Evolutionary conservation across 2,329 filamentous ascomycete genomes (phyloP).

Genomic region (Curvularia verruculosa): DNA sequence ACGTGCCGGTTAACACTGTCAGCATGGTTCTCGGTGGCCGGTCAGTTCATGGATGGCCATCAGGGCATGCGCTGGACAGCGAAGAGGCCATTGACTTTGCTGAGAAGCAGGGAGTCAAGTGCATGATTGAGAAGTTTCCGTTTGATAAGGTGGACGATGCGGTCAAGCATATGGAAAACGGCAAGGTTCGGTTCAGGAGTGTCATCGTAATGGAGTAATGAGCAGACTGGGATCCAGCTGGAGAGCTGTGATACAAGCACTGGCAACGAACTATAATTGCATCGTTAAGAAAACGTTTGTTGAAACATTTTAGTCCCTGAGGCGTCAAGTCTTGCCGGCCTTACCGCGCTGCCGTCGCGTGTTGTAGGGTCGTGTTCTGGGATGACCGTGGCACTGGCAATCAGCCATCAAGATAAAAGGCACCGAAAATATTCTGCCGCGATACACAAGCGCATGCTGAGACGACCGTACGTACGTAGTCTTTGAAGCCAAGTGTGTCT

Average conservation of each 20-base stretch:
- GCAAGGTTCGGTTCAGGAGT: conserved; percentile 58
- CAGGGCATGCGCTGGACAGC: conserved; percentile 58
- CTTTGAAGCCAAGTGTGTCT: conserved; percentile 3
- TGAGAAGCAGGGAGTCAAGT: conserved; percentile 55
- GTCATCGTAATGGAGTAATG: conserved; percentile 59
- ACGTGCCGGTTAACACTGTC: conserved; percentile 53
- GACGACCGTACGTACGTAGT: not conserved
- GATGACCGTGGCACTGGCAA: conserved; percentile 5
- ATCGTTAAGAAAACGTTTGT: conserved; percentile 8
- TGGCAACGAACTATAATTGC: conserved; percentile 4
- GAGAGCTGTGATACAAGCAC: not conserved
- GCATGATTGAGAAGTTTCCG: conserved; percentile 61
- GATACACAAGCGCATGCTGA: not conserved
- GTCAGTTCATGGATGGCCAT: conserved; percentile 60
- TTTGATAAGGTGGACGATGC: conserved; percentile 59
- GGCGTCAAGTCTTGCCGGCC: not conserved
- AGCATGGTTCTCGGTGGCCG: conserved; percentile 55
- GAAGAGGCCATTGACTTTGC: conserved; percentile 62
- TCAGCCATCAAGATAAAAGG: conserved; percentile 7
- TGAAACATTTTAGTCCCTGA: conserved; percentile 16
- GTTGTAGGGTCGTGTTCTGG: not conserved
- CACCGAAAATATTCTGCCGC: conserved; percentile 1
- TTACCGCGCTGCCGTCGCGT: not conserved
- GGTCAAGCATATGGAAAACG: conserved; percentile 57
- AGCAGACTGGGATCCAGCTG: not conserved